Evolutionary conservation across 202 grass and related monocot genomes (phyloP).

Genomic region (Zoysia matrella): DNA sequence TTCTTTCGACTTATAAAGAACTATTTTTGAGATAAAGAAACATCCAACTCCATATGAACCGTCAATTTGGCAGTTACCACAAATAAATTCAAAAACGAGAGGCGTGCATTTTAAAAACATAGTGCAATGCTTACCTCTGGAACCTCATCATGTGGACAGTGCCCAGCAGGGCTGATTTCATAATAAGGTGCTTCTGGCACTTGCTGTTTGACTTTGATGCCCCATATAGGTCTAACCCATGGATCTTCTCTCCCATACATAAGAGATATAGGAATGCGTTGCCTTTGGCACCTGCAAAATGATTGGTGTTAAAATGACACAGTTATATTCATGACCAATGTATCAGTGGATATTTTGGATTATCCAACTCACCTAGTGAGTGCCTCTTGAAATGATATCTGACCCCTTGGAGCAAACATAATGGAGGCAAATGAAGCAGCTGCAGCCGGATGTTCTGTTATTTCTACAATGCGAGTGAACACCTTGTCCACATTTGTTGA

Average conservation of each 20-base stretch:
- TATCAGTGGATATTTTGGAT: constrained; percentile 24
- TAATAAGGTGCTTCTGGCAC: constrained; percentile 90
- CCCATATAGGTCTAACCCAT: constrained; percentile 93
- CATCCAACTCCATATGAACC: neutral
- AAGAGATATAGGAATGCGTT: constrained; percentile 81
- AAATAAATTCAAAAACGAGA: neutral
- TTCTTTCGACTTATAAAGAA: neutral
- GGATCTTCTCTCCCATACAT: constrained; percentile 99
- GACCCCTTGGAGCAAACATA: constrained; percentile 88
- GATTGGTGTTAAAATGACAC: constrained; percentile 38
- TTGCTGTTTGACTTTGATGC: constrained; percentile 80
- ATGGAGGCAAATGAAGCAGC: constrained; percentile 97
- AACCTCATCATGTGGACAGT: constrained; percentile 98
- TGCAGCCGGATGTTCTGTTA: constrained; percentile 89
- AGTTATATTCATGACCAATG: neutral
- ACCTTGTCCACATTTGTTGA: constrained; percentile 92
- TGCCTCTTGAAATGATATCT: constrained; percentile 83
- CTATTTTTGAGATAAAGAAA: constrained; percentile 24
- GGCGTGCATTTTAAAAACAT: neutral
- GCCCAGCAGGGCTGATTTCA: constrained; percentile 93
- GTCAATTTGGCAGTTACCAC: neutral
- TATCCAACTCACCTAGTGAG: constrained; percentile 57
- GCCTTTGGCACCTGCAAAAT: constrained; percentile 64
- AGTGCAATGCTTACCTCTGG: constrained; percentile 72
- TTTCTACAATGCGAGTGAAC: constrained; percentile 86